Evolutionary conservation across 2,329 filamentous ascomycete species (phyloP), one percentile per base, ranked within the genome.

Genomic region (Verticillium nubilum): DNA sequence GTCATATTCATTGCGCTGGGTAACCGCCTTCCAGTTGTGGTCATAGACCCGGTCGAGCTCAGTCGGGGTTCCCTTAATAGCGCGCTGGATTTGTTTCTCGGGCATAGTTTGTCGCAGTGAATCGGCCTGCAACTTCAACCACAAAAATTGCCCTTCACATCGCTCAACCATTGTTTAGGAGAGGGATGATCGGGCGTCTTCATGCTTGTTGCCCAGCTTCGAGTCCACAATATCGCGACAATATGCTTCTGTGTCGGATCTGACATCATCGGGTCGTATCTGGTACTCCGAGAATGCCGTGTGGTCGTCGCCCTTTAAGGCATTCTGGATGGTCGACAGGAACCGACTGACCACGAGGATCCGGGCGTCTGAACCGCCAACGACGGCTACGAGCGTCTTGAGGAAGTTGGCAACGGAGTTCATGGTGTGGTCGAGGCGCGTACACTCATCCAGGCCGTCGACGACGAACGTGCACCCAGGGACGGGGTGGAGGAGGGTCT

Each of bases 361-460:
- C 0, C 61, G 66, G 2, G 56, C 63, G 4, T 59, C 5, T 0
- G 65, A 67, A 1, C 58, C 26, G 0, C 17, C 4, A 1, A 61
- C 57, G 0, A 62, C 59, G 0, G 56, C 1, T 2, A 19, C 61
- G 1, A 70, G 13, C 1, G 56, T 63, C 0, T 57, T 25, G 2
- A 73, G 31, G 42, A 73, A 71, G 0, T 29, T 29, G 0, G 56
- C 13, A 1, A 67, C 56, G 0, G 63, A 64, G 13, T 54, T 28
- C 2, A 2, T 17, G n/a, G n/a, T n/a, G 23, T 31, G 10, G 33
- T 35, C 33, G 12, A 15, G 33, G 17, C 17, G 33, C 13, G 17
- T 53, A 3, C 69, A 75, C 58, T 75, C 72, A 17, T 75, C 72
- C 9, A 74, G 62, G 0, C 73, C 72, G 33, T 75, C 72, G 0